Evolutionary conservation across 352 stramenopile genomes (phyloP).

Genomic region (Blastocystis sp.): DNA sequence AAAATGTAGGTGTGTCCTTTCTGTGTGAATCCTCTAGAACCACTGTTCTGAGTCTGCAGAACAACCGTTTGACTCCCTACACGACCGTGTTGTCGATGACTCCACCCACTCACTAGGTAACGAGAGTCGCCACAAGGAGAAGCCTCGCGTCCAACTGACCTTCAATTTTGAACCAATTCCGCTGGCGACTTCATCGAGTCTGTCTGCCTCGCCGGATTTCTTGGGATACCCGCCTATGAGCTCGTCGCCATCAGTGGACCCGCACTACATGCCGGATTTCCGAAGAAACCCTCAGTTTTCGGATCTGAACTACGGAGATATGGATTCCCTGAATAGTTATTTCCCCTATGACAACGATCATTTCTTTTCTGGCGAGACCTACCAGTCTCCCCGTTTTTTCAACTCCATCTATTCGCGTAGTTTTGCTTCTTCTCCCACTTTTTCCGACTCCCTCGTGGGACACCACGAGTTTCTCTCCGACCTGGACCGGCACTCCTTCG

Average conservation of each 20-base stretch:
- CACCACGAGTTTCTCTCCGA: background rate
- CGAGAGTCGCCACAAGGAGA: too few relatives aligned
- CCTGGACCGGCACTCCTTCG: background rate
- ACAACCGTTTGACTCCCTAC: background rate
- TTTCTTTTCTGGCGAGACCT: background rate
- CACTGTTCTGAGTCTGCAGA: background rate
- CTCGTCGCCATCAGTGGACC: background rate
- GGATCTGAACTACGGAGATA: background rate
- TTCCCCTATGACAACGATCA: background rate
- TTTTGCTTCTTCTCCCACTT: background rate
- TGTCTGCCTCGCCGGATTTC: background rate
- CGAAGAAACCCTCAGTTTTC: background rate
- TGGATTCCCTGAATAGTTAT: background rate
- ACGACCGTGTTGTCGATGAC: background rate
- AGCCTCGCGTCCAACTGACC: too few relatives aligned
- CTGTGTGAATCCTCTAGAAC: too few relatives aligned
- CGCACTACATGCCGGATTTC: constrained; percentile 11
- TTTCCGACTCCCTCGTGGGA: background rate
- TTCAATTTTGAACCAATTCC: background rate
- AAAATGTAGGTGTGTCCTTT: too few relatives aligned
- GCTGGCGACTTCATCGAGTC: background rate
- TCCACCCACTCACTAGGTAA: too few relatives aligned
- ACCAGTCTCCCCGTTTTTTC: background rate
- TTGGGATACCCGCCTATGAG: background rate
- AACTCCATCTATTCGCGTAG: background rate